Base-by-base conservation (phyloP, 192 early-diverging fungal genomes). In the Coemansia sp. region DNA sequence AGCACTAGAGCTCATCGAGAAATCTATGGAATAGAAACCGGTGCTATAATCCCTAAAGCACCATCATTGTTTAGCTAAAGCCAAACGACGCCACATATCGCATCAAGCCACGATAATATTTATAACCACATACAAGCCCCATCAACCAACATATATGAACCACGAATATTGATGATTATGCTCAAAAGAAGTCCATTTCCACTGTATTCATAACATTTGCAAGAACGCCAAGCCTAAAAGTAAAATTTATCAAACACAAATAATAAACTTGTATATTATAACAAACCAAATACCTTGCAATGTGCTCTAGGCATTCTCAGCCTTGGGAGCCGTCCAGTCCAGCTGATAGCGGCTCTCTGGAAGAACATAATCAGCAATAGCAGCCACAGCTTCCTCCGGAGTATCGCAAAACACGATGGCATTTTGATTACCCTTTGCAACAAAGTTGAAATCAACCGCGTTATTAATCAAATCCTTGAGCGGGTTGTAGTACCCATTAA, bases 401-500 rank as follows among this genome's bases (percentile, higher is more conserved):
- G 84, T 81, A 14, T 82, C 77, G 50, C 76, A 74, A 18, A 85
- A 76, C 8, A 80, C 61, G 29, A 86, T 72, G 23, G 89, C 73
- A 1, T 67, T 50, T 10, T 50, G 56, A 37, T 80, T 84, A 23
- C 39, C 67, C 1, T 49, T 44, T 13, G 61, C 36, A 29, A 94
- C 61, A 48, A 94, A 91, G 38, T 86, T 82, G 18, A 82, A 81
- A 35, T 73, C 51, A 8, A 85, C 77, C 4, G 80, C 80, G 44
- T 61, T 67, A 46, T 80, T 67, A n/a, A 93, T 75, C 69, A 87
- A 75, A 22, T 78, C 64, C 20, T 78, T 50, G 26, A 95, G 74
- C 9, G 81, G 71, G 20, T 82, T 78, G 64, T 83, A 95, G 76
- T 81, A 95, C 14, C 85, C 87, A 28, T 82, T 78, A 34, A 80